A percentile compares a stretch with the other conserved stretches of the same genome.
These are phyloP conservation scores for Exophiala xenobiotica DNA, from an alignment of 2,329 filamentous ascomycete species.

Conservation along the genomic window DNA sequence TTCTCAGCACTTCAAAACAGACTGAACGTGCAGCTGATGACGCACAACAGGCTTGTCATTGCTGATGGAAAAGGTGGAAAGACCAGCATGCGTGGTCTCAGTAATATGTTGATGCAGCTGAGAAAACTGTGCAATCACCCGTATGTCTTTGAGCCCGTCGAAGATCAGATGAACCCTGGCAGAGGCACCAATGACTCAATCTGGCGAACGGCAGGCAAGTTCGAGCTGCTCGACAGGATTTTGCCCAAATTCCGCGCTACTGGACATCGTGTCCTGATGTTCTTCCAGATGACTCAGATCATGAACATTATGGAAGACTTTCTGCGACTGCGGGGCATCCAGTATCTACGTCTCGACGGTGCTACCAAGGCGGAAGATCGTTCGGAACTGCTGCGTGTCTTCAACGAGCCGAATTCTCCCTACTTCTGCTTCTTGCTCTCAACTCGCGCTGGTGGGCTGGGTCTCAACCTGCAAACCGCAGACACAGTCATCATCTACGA, in stretches of 20 bases:
- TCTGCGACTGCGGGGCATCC: slow-evolving; percentile 74
- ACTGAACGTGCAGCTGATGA: slow-evolving; percentile 96
- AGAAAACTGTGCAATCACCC: slow-evolving; percentile 99
- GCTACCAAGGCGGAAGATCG: slow-evolving; percentile 97
- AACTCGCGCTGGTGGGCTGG: slow-evolving; percentile 94
- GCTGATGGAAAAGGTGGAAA: slow-evolving; percentile 95
- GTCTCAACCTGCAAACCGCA: slow-evolving; percentile 93
- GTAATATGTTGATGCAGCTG: slow-evolving; percentile 99
- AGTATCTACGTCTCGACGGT: slow-evolving; percentile 90
- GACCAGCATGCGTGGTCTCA: slow-evolving; percentile 87
- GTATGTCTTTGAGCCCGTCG: slow-evolving; percentile 96
- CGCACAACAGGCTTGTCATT: slow-evolving; percentile 89
- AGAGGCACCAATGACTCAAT: slow-evolving; percentile 87
- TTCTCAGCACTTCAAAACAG: slow-evolving; percentile 92
- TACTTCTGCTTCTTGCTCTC: slow-evolving; percentile 99
- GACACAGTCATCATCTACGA: slow-evolving; percentile 99
- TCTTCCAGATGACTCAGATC: slow-evolving; percentile 99
- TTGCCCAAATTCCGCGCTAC: slow-evolving; percentile 89
- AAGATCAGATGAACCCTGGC: slow-evolving; percentile 94
- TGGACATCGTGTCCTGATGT: slow-evolving; percentile 95
- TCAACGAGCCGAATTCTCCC: slow-evolving; percentile 85
- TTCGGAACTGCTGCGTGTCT: slow-evolving; percentile 81
- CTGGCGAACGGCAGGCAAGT: slow-evolving; percentile 96
- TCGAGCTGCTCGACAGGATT: slow-evolving; percentile 88
- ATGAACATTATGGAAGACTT: slow-evolving; percentile 99